Conservation (phyloP, 1,284 basidiomycete genomes). For the Trametes pubescens region DNA sequence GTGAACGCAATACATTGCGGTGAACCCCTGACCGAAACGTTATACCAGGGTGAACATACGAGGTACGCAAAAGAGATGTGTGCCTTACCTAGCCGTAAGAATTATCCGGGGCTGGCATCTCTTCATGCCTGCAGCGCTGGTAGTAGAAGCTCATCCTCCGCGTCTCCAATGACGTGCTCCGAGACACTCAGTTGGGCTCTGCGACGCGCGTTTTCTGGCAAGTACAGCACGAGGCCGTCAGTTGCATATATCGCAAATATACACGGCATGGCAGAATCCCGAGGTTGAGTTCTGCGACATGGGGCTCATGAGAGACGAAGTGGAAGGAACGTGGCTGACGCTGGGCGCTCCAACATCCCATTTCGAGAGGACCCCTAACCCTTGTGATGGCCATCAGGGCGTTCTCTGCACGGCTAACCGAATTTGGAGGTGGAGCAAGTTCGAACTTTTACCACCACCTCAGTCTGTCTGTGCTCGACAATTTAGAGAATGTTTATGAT, state of each 20-base stretch:
- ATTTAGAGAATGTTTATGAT: background rate
- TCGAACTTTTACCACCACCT: background rate
- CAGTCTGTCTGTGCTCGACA: background rate
- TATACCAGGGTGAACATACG: background rate
- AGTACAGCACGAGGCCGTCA: no score
- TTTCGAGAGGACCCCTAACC: conserved; percentile 6
- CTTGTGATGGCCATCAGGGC: background rate
- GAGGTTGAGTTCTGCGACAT: no score
- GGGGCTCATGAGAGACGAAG: no score
- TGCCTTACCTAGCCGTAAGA: background rate
- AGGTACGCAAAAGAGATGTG: background rate
- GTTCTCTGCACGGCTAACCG: background rate
- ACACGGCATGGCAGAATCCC: no score
- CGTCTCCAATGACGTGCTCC: no score
- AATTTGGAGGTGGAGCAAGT: background rate
- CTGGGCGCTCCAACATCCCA: no score
- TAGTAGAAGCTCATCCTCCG: no score
- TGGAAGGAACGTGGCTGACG: background rate
- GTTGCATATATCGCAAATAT: no score
- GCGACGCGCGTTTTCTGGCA: no score
- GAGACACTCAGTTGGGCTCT: no score
- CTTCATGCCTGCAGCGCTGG: no score
- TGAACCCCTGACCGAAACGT: background rate
- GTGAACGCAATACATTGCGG: background rate
- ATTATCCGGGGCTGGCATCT: background rate